Percentiles rank a stretch among this genome's conserved stretches.
Conservation (phyloP, 257 asterid species). For the Euphrasia confusa region DNA sequence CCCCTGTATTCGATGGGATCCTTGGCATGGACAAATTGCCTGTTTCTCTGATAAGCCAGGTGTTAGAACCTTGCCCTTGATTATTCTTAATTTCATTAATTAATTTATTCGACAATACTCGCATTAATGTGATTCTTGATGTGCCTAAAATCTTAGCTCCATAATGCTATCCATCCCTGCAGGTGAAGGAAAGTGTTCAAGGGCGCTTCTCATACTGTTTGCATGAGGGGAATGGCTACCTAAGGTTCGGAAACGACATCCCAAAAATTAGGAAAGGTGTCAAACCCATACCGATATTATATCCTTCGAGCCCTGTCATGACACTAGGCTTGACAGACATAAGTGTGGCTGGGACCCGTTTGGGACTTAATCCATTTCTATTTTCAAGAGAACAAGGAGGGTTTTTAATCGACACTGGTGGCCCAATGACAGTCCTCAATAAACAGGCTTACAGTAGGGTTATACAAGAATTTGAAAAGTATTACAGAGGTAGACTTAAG, state of each 20-base stretch:
- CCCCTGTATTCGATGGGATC: slow-evolving; percentile 23
- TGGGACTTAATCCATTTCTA: slow-evolving; percentile 18
- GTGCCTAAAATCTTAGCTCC: neutral
- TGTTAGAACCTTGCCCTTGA: neutral
- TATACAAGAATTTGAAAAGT: neutral
- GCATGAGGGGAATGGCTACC: slow-evolving; percentile 11
- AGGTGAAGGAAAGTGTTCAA: slow-evolving; percentile 3
- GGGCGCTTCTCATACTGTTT: slow-evolving; percentile 29
- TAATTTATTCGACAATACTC: neutral
- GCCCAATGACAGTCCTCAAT: neutral
- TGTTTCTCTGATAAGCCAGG: slow-evolving; percentile 19
- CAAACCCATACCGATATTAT: neutral
- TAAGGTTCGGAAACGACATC: slow-evolving; percentile 24
- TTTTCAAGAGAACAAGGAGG: slow-evolving; percentile 21
- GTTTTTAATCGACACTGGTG: slow-evolving; percentile 22
- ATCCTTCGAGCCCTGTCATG: neutral
- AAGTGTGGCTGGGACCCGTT: slow-evolving; percentile 14
- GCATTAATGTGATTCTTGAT: neutral
- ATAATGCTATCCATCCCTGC: neutral
- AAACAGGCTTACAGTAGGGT: neutral
- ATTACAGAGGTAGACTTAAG: neutral
- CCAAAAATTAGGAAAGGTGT: slow-evolving; percentile 12
- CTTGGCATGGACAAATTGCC: slow-evolving; percentile 18
- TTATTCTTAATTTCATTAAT: too few species aligned
- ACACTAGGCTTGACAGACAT: slow-evolving; percentile 22